Evolutionary conservation across 2,329 filamentous ascomycete genomes (phyloP).

Genomic region (Trichoderma breve): DNA sequence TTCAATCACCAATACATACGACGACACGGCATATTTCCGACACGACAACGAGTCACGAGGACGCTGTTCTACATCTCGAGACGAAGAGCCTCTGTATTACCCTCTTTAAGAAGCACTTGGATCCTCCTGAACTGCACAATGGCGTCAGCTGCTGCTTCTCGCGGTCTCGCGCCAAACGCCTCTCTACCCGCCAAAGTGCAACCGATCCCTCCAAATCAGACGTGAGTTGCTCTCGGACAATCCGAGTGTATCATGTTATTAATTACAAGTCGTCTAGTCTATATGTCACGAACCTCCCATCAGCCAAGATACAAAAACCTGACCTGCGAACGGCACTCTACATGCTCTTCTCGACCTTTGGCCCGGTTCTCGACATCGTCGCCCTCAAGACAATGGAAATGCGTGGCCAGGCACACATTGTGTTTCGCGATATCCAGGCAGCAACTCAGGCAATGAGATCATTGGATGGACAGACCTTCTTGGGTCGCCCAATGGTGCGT

Average conservation of each 20-base stretch:
- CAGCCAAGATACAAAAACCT: conserved; percentile 83
- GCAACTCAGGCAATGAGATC: conserved; percentile 91
- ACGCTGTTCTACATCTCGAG: not conserved
- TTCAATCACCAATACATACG: not conserved
- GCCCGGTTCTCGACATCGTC: conserved; percentile 86
- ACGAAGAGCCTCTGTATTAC: not conserved
- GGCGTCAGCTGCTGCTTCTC: conserved; percentile 40
- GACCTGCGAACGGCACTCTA: conserved; percentile 87
- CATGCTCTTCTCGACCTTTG: conserved; percentile 91
- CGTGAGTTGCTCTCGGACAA: conserved; percentile 50
- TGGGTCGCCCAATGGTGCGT: conserved; percentile 80
- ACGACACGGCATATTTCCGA: not conserved
- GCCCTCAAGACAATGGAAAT: conserved; percentile 87
- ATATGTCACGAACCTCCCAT: conserved; percentile 82
- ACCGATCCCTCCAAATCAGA: conserved; percentile 68
- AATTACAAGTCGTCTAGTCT: conserved; percentile 53
- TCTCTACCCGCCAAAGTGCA: conserved; percentile 51
- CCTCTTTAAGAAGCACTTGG: not conserved
- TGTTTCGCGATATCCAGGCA: conserved; percentile 85
- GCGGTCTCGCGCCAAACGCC: conserved; percentile 41
- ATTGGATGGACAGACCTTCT: conserved; percentile 80
- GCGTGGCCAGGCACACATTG: conserved; percentile 92
- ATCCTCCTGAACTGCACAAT: conserved; percentile 27
- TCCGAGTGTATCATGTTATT: not conserved
- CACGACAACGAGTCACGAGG: not conserved